Evolutionary conservation across 306 rosid species (phyloP), one percentile per base, ranked within the genome.

Genomic region (Crataegus laevigata): DNA sequence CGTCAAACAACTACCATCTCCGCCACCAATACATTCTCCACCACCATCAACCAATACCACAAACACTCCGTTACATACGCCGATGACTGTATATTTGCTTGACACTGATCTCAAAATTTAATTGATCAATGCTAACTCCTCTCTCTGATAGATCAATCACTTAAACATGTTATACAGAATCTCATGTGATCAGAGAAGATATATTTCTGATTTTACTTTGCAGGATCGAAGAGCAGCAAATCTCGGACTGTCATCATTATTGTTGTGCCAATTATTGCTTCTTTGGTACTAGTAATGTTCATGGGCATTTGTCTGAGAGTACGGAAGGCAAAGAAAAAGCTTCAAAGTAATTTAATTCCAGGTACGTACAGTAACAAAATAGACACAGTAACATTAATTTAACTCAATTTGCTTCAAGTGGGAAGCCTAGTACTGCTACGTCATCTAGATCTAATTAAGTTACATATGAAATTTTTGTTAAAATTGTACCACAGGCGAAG

Each of bases 151-250:
- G 9, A 36, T 36, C 8, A 36, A 36, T 36, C 40, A 36, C 7
- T 28, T 28, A 28, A 28, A 28, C 29, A 28, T 28, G 29, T 28
- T 36, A 36, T 67, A 7, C 4, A 8, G 45, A 28, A 61, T 6
- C 2, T 29, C 43, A 51, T 43, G 21, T 40, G 13, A 21, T 4
- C 17, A 25, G 6, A 28, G 29, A 28, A 28, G 29, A 61, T n/a
- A 24, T 28, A 11, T 66, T 57, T 28, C 11, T 73, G 77, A n/a
- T 76, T 65, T 77, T 42, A 3, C 5, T 54, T 76, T 78, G 71
- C 87, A 89, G 93, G 82, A 29, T 75, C 55, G 25, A 54, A 71
- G 74, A 79, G 67, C 50, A 77, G 54, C 51, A 51, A 45, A 24
- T 42, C 78, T 17, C 22, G 66, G 25, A 79, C 24, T 75, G 64